phyloP scores from a whole-genome alignment of 495 filamentous ascomycete species.

The Haplographium delicatum region DNA sequence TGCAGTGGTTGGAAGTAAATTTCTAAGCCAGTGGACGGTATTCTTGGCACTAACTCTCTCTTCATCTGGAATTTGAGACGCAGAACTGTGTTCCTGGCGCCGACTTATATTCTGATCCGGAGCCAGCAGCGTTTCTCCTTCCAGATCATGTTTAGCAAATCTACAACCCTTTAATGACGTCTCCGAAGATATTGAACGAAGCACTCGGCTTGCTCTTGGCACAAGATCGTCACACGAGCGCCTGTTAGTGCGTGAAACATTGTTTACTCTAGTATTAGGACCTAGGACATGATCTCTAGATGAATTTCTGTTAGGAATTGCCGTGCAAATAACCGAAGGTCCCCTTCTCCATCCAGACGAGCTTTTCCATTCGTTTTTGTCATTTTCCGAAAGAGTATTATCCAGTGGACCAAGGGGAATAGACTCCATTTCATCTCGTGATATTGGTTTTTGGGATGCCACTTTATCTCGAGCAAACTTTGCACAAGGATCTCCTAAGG shows the following conservation, averaged over 20 bases:
- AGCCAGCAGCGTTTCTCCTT: not conserved
- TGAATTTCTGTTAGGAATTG: slow-evolving; percentile 13
- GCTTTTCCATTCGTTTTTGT: slow-evolving; percentile 1
- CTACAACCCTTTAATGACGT: not conserved
- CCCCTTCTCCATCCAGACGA: not conserved
- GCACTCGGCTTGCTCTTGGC: not conserved
- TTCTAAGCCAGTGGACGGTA: slow-evolving; percentile 23
- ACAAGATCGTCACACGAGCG: slow-evolving; percentile 5
- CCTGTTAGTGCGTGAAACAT: not conserved
- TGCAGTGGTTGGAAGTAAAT: slow-evolving; percentile 10
- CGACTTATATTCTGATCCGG: not conserved
- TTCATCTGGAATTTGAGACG: not conserved
- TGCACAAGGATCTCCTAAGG: not conserved
- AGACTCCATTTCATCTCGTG: slow-evolving; percentile 5
- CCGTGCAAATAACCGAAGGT: not conserved
- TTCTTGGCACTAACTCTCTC: slow-evolving; percentile 10
- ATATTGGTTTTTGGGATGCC: too few relatives aligned
- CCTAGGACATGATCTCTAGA: slow-evolving; percentile 11
- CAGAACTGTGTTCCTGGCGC: not conserved
- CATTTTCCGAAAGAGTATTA: slow-evolving; percentile 4
- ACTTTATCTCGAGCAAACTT: too few relatives aligned
- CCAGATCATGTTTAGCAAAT: not conserved
- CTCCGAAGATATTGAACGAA: slow-evolving; percentile 16
- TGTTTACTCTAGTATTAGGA: not conserved
- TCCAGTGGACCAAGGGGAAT: not conserved